Base-by-base conservation (phyloP, 1,284 basidiomycete genomes). In the Ceratobasidium sp. region DNA sequence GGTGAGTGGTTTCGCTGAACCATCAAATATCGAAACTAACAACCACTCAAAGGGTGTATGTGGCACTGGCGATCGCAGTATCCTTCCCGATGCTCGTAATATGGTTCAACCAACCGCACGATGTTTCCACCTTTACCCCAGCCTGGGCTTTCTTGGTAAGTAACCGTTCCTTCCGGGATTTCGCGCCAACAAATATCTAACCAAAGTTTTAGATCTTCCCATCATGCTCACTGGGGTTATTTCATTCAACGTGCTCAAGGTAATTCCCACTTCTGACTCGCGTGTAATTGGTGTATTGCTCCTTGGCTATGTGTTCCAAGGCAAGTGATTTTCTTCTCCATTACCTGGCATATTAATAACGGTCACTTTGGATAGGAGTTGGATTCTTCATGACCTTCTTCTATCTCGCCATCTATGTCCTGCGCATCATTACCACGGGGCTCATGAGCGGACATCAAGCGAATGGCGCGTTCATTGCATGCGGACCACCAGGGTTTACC, bases 351-450 rank as follows among this genome's bases (percentile, higher is more conserved):
- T n/a, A n/a, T n/a, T n/a, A n/a, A n/a, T n/a, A 29, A 43, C 27
- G 17, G 20, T 38, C 15, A 12, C 6, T 47, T 53, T 5, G 3
- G 10, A 47, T 47, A 47, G 45, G 70, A 7, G 22, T 69, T 20
- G 67, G 67, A 4, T 71, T 69, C 42, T 71, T 71, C 54, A 58
- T 72, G 32, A 68, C 69, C 6, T 70, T 60, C 62, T 43, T 70
- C 38, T 69, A 69, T 50, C 67, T 69, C 20, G 56, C 34, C 13
- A 35, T 69, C 35, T 67, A 50, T 43, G n/a, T 69, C 68, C 56
- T 69, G 2, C 43, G 65, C 32, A 69, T 68, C 31, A 67, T 65
- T 38, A 69, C 55, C 3, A 69, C 67, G 1, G 70, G 65, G 6
- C 70, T 70, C 54, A 32, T 72, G 32, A 45, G 56, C 27, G 71